A percentile compares a stretch with the other conserved stretches of the same genome.
phyloP scores from a whole-genome alignment of 75 land plant genomes.

The Pseudotsuga menziesii region DNA sequence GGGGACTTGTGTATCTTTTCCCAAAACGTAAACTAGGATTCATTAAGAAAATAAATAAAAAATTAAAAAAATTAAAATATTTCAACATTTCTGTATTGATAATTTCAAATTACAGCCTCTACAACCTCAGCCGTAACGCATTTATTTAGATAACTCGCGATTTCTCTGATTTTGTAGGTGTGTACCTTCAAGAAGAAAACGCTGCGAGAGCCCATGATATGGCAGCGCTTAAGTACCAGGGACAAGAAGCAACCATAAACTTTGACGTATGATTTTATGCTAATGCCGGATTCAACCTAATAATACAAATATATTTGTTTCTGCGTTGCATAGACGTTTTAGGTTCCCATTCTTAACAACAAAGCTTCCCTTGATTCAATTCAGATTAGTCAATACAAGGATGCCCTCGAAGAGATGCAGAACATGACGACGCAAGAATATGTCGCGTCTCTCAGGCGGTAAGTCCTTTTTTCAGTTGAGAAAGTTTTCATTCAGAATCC shows the following conservation, averaged over 20 bases:
- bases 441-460: slow-evolving; percentile 79
- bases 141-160: neutral
- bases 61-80: too few species aligned
- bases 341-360: neutral
- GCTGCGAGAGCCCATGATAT: slow-evolving; percentile 94
- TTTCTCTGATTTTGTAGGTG: slow-evolving; percentile 37
- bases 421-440: slow-evolving; percentile 75
- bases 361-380: neutral
- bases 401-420: slow-evolving; percentile 78
- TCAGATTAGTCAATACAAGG: slow-evolving; percentile 50
- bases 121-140: neutral
- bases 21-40: too few species aligned
- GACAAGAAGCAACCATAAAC: slow-evolving; percentile 78
- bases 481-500: neutral
- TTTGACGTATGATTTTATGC: slow-evolving; percentile 47
- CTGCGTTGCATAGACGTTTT: neutral
- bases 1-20: too few species aligned
- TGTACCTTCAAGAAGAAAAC: slow-evolving; percentile 93
- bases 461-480: neutral
- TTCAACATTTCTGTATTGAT: too few species aligned
- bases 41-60: too few species aligned
- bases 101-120: neutral
- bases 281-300: too few species aligned
- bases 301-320: neutral
- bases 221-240: slow-evolving; percentile 96